phyloP scores from a whole-genome alignment of 192 early-diverging fungal species.

The Podila epicladia region DNA sequence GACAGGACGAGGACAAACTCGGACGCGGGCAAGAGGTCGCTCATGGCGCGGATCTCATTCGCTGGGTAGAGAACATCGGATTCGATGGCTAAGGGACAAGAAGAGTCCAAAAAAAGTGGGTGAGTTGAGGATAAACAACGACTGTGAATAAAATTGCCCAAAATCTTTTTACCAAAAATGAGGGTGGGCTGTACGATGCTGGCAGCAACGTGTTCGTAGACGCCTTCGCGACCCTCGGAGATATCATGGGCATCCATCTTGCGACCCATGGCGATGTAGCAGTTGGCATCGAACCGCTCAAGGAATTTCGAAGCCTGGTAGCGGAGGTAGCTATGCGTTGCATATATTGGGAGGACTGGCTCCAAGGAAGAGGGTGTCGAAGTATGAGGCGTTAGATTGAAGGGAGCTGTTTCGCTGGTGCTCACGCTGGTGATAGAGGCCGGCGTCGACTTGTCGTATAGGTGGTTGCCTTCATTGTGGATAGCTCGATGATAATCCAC shows the following conservation, averaged over 20 bases:
- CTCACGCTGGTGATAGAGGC: constrained; percentile 11
- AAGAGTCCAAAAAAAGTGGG: background rate
- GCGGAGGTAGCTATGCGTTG: constrained; percentile 86
- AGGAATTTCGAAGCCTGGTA: constrained; percentile 98
- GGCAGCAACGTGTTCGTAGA: constrained; percentile 66
- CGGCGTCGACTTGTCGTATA: constrained; percentile 14
- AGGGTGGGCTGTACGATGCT: constrained; percentile 83
- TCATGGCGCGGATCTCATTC: constrained; percentile 93
- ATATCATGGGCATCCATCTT: constrained; percentile 97
- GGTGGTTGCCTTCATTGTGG: constrained; percentile 61
- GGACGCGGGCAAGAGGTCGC: constrained; percentile 83
- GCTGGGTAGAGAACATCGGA: constrained; percentile 97
- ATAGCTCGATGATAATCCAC: constrained; percentile 57
- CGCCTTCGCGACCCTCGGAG: constrained; percentile 71
- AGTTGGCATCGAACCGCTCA: constrained; percentile 93
- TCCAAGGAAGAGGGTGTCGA: background rate
- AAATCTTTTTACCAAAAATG: constrained; percentile 79
- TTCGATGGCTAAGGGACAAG: constrained; percentile 74
- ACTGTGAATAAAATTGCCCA: background rate
- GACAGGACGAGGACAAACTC: constrained; percentile 91
- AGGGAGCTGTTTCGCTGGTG: background rate
- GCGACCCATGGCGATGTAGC: constrained; percentile 94
- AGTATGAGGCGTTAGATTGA: too few species aligned
- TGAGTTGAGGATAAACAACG: background rate
- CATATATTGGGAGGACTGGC: constrained; percentile 1